Base-by-base conservation (phyloP, 2,329 filamentous ascomycete genomes). In the Colletotrichum euphorbiae region DNA sequence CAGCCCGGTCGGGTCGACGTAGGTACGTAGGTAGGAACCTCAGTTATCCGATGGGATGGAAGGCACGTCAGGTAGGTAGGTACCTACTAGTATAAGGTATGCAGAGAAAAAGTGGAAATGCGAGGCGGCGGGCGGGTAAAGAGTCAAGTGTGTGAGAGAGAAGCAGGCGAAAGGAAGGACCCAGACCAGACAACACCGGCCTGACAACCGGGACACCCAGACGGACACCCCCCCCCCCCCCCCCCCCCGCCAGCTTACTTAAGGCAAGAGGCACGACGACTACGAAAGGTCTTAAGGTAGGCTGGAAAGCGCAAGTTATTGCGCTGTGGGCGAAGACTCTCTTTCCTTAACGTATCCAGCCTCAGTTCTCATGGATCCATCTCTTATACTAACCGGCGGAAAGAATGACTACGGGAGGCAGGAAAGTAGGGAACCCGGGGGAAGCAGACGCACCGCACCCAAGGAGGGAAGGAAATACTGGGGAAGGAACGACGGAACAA, bases 121-220 rank as follows among this genome's bases (percentile, higher is more conserved):
- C 19, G 46, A 67, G 56, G 46, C 43, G 57, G 57, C 56, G 67
- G 50, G 67, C 63, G 56, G 63, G 57, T 55, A 56, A 59, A 63
- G 50, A 62, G 21, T 21, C 21, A 50, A n/a, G 24, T n/a, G 21
- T 28, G 48, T 31, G 24, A 17, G 55, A 17, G 28, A 38, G 19
- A 46, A 28, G 55, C 21, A 57, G 48, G 46, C n/a, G n/a, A n/a
- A n/a, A n/a, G n/a, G n/a, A n/a, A 43, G 36, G 33, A 43, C 43
- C 57, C 59, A 62, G 58, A 60, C 38, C n/a, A 36, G 33, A 36
- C 11, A 43, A 24, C 24, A 24, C 24, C 24, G 24, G 24, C 24
- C 24, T 24, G 54, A 31, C n/a, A 55, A 50, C 24, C 19, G 56
- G 24, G 60, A 42, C 43, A 33, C 24, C 15, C 56, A 17, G n/a